phyloP scores from a whole-genome alignment of 495 filamentous ascomycete species.

The Platismatia glauca region DNA sequence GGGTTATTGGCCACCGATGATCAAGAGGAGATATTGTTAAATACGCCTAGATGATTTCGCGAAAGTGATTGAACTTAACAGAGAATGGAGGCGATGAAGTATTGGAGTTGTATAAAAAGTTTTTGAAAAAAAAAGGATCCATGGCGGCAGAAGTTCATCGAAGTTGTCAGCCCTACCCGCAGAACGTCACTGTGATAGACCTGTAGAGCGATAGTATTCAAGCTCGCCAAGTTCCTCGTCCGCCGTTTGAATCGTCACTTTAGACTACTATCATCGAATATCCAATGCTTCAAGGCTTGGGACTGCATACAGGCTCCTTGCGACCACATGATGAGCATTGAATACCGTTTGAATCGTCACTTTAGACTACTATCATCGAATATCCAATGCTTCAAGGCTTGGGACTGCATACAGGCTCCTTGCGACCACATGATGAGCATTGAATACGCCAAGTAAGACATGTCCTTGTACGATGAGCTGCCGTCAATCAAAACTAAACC shows the following conservation, averaged over 20 bases:
- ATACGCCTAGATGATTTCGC: not conserved
- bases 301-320: not conserved
- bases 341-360: slow-evolving; percentile 5
- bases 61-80: not conserved
- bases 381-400: not conserved
- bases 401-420: not conserved
- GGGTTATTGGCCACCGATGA: not conserved
- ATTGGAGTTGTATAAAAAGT: not conserved
- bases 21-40: slow-evolving; percentile 29
- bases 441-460: slow-evolving; percentile 15
- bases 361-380: slow-evolving; percentile 6
- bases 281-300: not conserved
- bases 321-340: slow-evolving; percentile 20
- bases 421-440: slow-evolving; percentile 19
- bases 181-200: slow-evolving; percentile 13
- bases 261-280: slow-evolving; percentile 5
- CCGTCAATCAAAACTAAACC: slow-evolving; percentile 4
- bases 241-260: not conserved
- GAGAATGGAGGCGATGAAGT: not conserved
- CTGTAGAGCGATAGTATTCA: no score
- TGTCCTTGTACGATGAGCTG: not conserved
- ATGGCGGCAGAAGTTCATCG: not conserved
- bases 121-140: not conserved
- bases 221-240: no score
- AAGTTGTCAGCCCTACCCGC: not conserved